Evolutionary conservation across 2,329 filamentous ascomycete genomes (phyloP).

Genomic region (Alternaria hordeiaustralica): DNA sequence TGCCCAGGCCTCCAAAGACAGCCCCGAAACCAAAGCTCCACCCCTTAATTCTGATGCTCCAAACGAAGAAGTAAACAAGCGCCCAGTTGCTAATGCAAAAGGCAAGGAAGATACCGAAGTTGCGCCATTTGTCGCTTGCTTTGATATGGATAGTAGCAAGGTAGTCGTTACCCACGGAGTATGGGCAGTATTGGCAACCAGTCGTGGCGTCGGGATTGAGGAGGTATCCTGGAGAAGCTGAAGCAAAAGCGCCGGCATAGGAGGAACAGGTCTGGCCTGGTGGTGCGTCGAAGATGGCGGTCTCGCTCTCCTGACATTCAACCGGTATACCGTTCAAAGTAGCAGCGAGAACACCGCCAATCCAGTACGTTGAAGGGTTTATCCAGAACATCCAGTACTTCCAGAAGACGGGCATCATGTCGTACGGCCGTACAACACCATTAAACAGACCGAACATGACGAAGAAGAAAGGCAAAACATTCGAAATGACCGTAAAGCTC

Average conservation of each 20-base stretch:
- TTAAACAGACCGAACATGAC: conserved; percentile 79
- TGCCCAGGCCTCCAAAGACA: conserved; percentile 60
- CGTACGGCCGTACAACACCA: conserved; percentile 75
- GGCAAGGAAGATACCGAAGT: conserved; percentile 75
- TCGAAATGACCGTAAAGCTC: conserved; percentile 78
- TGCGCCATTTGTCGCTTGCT: conserved; percentile 69
- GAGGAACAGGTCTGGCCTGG: conserved; percentile 67
- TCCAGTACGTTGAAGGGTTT: conserved; percentile 74
- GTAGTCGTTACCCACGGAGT: conserved; percentile 70
- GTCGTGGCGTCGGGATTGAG: conserved; percentile 64
- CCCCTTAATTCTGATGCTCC: conserved; percentile 71
- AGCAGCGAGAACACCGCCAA: conserved; percentile 71
- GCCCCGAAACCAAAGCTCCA: conserved; percentile 73
- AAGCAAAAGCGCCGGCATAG: conserved; percentile 69
- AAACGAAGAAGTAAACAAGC: conserved; percentile 79
- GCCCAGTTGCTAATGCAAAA: conserved; percentile 75
- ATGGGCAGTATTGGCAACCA: conserved; percentile 75
- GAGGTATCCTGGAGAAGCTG: conserved; percentile 65
- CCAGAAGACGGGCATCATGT: conserved; percentile 72
- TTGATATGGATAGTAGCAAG: conserved; percentile 64
- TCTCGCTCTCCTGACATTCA: conserved; percentile 59
- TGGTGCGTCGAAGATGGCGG: conserved; percentile 70
- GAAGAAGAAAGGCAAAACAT: conserved; percentile 79
- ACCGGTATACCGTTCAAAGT: conserved; percentile 61
- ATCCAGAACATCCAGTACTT: conserved; percentile 74